Evolutionary conservation across 2,329 filamentous ascomycete genomes (phyloP).

Genomic region (Golovinomyces cichoracearum): DNA sequence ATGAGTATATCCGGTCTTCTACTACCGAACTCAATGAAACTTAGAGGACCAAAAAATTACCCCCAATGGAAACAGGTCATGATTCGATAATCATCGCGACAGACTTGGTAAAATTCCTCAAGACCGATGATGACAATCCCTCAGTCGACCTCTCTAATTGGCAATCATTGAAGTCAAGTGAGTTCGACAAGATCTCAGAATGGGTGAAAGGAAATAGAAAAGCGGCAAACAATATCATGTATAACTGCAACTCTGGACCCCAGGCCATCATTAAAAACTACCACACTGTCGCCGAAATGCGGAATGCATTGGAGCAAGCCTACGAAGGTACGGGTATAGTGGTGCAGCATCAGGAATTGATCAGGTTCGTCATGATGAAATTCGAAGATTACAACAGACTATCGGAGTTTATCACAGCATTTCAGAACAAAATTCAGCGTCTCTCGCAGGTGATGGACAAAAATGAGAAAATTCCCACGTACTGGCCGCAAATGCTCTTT

Average conservation of each 20-base stretch:
- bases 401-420: background rate
- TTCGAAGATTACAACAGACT: background rate
- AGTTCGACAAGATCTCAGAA: background rate
- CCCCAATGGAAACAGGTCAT: slow-evolving; percentile 1
- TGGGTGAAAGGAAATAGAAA: background rate
- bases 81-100: background rate
- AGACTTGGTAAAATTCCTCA: background rate
- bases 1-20: background rate
- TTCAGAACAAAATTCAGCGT: background rate
- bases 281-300: background rate
- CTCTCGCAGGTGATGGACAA: background rate
- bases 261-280: background rate
- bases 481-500: background rate
- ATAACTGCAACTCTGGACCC: background rate
- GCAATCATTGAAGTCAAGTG: background rate
- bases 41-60: background rate
- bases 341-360: background rate
- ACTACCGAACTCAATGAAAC: background rate
- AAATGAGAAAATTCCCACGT: background rate
- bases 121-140: background rate
- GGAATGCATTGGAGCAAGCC: background rate
- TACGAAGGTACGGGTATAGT: background rate
- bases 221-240: background rate
- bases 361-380: background rate
- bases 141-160: background rate